Percentiles rank a stretch among this genome's conserved stretches.
Conservation (phyloP, 1,284 basidiomycete species). For the Marasmius fiardii region DNA sequence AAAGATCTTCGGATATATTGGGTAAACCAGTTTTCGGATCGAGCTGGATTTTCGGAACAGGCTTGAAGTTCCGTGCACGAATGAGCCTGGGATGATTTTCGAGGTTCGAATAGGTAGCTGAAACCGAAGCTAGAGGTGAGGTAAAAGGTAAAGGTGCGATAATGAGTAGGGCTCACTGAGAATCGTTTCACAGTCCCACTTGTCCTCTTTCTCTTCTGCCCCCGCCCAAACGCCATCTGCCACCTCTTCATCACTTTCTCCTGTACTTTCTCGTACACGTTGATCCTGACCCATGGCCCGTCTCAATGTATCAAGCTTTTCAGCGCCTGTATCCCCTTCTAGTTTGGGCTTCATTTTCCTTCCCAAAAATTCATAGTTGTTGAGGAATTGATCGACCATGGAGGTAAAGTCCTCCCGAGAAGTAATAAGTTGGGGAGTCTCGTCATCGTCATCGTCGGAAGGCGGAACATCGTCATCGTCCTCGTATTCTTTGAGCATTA, state of each 20-base stretch:
- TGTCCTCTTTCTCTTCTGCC: conserved; percentile 66
- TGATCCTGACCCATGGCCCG: conserved; percentile 74
- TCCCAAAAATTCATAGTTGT: conserved; percentile 90
- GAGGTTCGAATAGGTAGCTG: conserved; percentile 92
- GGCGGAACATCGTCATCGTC: conserved; percentile 39
- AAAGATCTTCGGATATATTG: conserved; percentile 31
- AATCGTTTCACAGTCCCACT: conserved; percentile 95
- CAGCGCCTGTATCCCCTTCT: conserved; percentile 64
- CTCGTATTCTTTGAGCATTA: conserved; percentile 78
- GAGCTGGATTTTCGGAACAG: conserved; percentile 62
- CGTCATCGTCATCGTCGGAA: conserved; percentile 47
- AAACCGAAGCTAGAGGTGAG: conserved; percentile 3
- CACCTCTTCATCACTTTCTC: conserved; percentile 39
- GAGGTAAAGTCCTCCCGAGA: conserved; percentile 85
- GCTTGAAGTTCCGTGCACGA: conserved; percentile 53
- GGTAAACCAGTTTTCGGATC: conserved; percentile 79
- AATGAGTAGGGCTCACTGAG: conserved; percentile 61
- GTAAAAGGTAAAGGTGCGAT: neutral
- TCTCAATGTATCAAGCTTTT: conserved; percentile 79
- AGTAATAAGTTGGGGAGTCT: conserved; percentile 73
- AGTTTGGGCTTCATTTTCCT: conserved; percentile 81
- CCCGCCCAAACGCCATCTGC: conserved; percentile 52
- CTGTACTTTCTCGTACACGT: conserved; percentile 36
- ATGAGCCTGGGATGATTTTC: conserved; percentile 93
- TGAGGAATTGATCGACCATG: conserved; percentile 94